Percentiles rank a stretch among this genome's conserved stretches.
phyloP scores from a whole-genome alignment of 2,329 filamentous ascomycete genomes.

The Onygenales sp. region DNA sequence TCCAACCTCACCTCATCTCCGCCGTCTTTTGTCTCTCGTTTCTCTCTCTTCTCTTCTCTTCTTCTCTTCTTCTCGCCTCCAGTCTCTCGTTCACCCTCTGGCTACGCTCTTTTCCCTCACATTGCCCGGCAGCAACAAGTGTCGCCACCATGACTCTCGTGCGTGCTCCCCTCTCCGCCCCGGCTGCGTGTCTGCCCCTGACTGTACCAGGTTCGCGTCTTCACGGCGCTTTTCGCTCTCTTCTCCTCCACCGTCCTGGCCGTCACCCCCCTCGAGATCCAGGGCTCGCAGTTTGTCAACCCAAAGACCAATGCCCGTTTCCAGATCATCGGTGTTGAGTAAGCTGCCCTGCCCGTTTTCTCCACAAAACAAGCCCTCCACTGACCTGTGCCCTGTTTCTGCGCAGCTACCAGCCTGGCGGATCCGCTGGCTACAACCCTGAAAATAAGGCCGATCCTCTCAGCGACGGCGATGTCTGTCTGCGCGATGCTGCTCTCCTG shows the following conservation, averaged over 20 bases:
- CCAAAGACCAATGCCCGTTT: conserved; percentile 48
- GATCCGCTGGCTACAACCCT: conserved; percentile 47
- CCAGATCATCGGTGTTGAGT: conserved; percentile 55
- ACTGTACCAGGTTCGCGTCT: conserved; percentile 10
- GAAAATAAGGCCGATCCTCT: conserved; percentile 44
- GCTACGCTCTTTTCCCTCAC: conserved; percentile 12
- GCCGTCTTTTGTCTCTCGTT: conserved; percentile 1
- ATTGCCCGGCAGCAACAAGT: conserved; percentile 7
- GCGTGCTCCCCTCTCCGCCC: neutral
- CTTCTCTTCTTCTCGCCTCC: conserved; percentile 2
- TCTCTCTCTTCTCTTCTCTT: conserved; percentile 5
- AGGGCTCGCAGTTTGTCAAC: conserved; percentile 54
- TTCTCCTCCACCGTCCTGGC: conserved; percentile 38
- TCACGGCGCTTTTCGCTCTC: conserved; percentile 33
- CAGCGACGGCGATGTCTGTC: conserved; percentile 46
- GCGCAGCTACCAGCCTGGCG: conserved; percentile 52
- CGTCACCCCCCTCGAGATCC: conserved; percentile 47
- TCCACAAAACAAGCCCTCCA: neutral
- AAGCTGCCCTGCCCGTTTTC: conserved; percentile 9
- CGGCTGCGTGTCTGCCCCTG: neutral
- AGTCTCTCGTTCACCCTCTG: conserved; percentile 6
- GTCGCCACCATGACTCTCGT: conserved; percentile 10
- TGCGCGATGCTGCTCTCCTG: conserved; percentile 55
- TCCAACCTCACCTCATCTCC: neutral
- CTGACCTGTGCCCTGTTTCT: conserved; percentile 1